A percentile compares a stretch with the other conserved stretches of the same genome.
phyloP scores from a whole-genome alignment of 768 basidiomycete genomes.

The Strobilomyces dryophilus region DNA sequence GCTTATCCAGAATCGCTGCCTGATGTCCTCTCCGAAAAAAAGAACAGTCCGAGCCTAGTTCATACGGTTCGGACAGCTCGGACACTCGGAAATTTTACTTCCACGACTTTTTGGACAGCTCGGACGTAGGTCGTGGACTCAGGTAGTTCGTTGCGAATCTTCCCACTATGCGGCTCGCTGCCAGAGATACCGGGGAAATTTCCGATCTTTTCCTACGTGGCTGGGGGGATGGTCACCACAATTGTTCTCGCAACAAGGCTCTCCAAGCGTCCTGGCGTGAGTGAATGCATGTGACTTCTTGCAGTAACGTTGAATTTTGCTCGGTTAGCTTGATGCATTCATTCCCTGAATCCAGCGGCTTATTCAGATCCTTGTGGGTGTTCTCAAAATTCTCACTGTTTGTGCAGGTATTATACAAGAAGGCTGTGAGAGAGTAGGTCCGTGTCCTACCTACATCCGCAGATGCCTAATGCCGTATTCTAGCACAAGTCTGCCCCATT shows the following conservation, averaged over 20 bases:
- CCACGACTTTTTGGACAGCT: too few species aligned
- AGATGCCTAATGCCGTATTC: neutral
- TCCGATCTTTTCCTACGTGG: neutral
- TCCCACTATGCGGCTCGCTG: neutral
- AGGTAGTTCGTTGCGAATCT: neutral
- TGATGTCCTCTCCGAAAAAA: too few species aligned
- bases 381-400: slow-evolving; percentile 3
- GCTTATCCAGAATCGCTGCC: too few species aligned
- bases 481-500: neutral
- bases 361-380: neutral
- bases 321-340: neutral
- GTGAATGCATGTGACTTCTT: neutral
- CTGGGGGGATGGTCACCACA: neutral
- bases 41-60: too few species aligned
- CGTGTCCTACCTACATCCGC: too few species aligned
- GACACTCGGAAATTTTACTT: too few species aligned
- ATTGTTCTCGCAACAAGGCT: neutral
- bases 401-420: slow-evolving; percentile 22
- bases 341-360: neutral
- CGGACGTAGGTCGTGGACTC: too few species aligned
- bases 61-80: too few species aligned
- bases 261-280: neutral
- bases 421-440: slow-evolving; percentile 30
- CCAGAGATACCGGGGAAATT: neutral
- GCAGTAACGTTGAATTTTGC: neutral